phyloP scores from a whole-genome alignment of 257 asterid species.

The Nicotiana sylvestris region DNA sequence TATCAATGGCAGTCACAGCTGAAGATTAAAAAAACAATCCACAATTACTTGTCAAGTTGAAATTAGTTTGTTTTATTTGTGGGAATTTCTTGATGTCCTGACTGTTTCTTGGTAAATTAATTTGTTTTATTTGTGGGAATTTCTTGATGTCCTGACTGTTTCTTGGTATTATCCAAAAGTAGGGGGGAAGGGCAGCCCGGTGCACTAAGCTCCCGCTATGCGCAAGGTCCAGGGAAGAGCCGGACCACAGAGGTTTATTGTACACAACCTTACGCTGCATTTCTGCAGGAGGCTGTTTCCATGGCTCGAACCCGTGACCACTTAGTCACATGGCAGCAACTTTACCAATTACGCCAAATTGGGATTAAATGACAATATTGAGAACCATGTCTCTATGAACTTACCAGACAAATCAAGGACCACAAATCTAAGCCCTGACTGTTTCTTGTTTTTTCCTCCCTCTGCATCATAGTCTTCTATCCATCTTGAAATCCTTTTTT shows the following conservation, averaged over 20 bases:
- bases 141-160: too few relatives aligned
- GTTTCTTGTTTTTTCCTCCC: constrained; percentile 28
- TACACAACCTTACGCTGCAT: rapidly evolving
- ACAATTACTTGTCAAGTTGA: not conserved
- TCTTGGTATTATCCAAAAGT: not conserved
- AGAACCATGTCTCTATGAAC: constrained; percentile 15
- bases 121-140: too few relatives aligned
- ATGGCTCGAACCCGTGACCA: too few relatives aligned
- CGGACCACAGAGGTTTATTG: too few relatives aligned
- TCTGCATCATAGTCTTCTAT: constrained; percentile 54
- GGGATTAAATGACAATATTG: not conserved
- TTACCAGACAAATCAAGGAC: constrained; percentile 75
- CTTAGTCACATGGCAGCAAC: too few relatives aligned
- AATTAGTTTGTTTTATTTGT: not conserved
- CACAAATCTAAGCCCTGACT: constrained; percentile 43
- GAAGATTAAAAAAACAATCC: constrained; percentile 11
- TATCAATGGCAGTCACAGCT: constrained; percentile 77
- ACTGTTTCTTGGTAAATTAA: too few relatives aligned
- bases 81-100: not conserved
- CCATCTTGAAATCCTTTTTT: constrained; percentile 71
- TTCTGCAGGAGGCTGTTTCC: too few relatives aligned
- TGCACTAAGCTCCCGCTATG: too few relatives aligned
- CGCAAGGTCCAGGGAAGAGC: rapidly evolving
- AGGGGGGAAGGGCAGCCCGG: rapidly evolving
- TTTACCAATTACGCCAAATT: too few relatives aligned